Evolutionary conservation across 179 eudicot genomes (phyloP).

Genomic region (Amaranthus tricolor): DNA sequence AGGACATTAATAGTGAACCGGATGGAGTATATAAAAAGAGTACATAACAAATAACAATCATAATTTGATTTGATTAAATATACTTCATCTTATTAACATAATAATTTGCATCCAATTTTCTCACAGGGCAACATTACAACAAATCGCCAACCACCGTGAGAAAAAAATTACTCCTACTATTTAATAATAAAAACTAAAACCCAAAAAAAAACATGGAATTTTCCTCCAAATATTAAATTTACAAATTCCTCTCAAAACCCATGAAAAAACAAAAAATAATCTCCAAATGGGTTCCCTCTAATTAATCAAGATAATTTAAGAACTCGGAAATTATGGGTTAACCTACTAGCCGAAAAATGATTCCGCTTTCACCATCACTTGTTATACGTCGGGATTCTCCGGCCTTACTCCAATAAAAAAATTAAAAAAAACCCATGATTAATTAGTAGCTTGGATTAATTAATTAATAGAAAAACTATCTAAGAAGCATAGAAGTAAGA

Average conservation of each 20-base stretch:
- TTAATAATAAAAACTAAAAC: neutral
- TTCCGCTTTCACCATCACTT: neutral
- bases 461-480: neutral
- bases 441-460: neutral
- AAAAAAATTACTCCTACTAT: neutral
- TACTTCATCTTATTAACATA: slow-evolving; percentile 8
- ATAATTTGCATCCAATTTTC: slow-evolving; percentile 20
- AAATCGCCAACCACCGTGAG: slow-evolving; percentile 35
- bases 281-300: slow-evolving; percentile 7
- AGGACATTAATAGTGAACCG: neutral
- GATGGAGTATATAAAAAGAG: neutral
- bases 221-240: neutral
- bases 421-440: neutral
- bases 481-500: slow-evolving; percentile 38
- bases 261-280: slow-evolving; percentile 16
- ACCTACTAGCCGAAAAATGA: neutral
- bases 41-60: neutral
- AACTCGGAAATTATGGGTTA: neutral
- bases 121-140: slow-evolving; percentile 37
- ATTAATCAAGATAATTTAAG: neutral
- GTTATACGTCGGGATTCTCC: neutral
- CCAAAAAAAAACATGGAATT: neutral
- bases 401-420: neutral
- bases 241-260: slow-evolving; percentile 14
- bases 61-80: too few species aligned